A percentile compares a stretch with the other conserved stretches of the same genome.
phyloP scores from a whole-genome alignment of 2,329 filamentous ascomycete species.

The Colletotrichum filicis region DNA sequence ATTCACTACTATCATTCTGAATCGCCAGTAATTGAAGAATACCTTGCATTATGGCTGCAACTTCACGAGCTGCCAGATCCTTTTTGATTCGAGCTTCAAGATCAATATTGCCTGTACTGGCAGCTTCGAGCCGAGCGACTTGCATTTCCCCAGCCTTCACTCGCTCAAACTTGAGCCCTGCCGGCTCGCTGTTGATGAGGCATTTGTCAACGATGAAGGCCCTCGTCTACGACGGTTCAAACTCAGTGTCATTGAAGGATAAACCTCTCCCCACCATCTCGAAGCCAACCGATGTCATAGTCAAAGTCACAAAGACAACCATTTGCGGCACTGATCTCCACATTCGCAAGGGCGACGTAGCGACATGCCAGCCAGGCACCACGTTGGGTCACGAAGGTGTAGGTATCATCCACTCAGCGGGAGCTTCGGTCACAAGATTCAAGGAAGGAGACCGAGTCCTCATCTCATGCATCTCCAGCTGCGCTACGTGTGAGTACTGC shows the following conservation, averaged over 20 bases:
- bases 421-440: slow-evolving; percentile 46
- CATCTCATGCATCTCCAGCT: slow-evolving; percentile 49
- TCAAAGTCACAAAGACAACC: slow-evolving; percentile 46
- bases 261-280: slow-evolving; percentile 42
- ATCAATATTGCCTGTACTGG: neutral
- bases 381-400: slow-evolving; percentile 53
- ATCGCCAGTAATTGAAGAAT: neutral
- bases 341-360: slow-evolving; percentile 43
- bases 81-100: neutral
- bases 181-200: neutral
- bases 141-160: neutral
- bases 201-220: slow-evolving; percentile 53
- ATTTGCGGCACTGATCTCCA: slow-evolving; percentile 51
- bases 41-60: too few species aligned
- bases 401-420: slow-evolving; percentile 49
- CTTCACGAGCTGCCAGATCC: neutral
- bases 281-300: slow-evolving; percentile 45
- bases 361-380: slow-evolving; percentile 36
- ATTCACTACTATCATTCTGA: neutral
- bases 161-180: neutral
- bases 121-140: too few species aligned
- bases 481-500: slow-evolving; percentile 62
- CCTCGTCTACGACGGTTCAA: slow-evolving; percentile 52
- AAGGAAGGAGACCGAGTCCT: slow-evolving; percentile 52
- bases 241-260: slow-evolving; percentile 48